Evolutionary conservation across 352 stramenopile genomes (phyloP).

Genomic region (Globisporangium viniferum): DNA sequence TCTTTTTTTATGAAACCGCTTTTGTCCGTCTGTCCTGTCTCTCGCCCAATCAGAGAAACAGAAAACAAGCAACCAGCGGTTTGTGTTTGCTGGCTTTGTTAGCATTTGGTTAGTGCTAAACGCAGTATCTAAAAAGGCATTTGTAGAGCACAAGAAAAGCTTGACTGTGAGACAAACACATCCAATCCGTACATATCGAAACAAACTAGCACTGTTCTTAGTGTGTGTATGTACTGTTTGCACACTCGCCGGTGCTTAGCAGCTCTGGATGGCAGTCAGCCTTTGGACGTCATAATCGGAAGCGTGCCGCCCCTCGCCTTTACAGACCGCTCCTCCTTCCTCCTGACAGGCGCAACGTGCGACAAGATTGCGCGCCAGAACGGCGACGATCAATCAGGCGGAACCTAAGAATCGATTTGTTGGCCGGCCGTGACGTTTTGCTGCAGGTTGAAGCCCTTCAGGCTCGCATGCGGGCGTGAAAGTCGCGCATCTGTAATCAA

Average conservation of each 20-base stretch:
- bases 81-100: not conserved
- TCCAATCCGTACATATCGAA: too few species aligned
- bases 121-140: not conserved
- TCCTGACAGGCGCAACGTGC: not conserved
- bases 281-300: not conserved
- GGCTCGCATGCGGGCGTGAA: not conserved
- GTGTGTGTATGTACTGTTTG: not conserved
- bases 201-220: not conserved
- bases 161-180: too few species aligned
- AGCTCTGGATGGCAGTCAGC: constrained; percentile 1
- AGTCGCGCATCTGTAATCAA: not conserved
- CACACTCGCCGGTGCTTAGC: not conserved
- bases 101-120: not conserved
- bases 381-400: not conserved
- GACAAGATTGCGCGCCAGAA: not conserved
- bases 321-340: not conserved
- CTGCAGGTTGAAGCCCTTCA: not conserved
- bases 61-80: not conserved
- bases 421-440: not conserved
- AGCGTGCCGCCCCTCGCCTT: constrained; percentile 4
- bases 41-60: not conserved
- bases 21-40: not conserved
- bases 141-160: too few species aligned
- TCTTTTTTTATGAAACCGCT: not conserved
- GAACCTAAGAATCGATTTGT: not conserved